phyloP scores from a whole-genome alignment of 2,329 filamentous ascomycete species.

The Emmonsia crescens region DNA sequence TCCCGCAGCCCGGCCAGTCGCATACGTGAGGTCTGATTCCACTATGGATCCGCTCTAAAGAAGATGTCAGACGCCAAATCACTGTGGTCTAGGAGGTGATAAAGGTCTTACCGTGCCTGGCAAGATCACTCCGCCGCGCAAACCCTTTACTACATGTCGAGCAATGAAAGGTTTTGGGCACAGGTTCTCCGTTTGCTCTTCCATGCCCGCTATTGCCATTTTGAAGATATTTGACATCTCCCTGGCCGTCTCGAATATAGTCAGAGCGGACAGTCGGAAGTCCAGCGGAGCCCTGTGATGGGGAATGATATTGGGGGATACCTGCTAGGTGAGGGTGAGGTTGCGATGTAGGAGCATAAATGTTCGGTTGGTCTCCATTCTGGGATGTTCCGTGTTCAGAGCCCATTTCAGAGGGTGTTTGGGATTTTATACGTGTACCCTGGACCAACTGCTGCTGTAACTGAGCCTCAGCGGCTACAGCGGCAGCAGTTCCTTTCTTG shows the following conservation, averaged over 20 bases:
- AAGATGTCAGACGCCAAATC: conserved; percentile 5
- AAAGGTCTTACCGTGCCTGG: conserved; percentile 68
- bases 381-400: conserved; percentile 49
- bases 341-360: conserved; percentile 47
- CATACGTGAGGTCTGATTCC: conserved; percentile 86
- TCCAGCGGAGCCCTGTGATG: conserved; percentile 40
- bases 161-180: conserved; percentile 74
- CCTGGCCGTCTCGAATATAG: conserved; percentile 41
- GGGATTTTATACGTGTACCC: conserved; percentile 27
- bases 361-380: conserved; percentile 44
- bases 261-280: conserved; percentile 47
- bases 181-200: conserved; percentile 35
- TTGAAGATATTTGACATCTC: conserved; percentile 28
- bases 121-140: conserved; percentile 83
- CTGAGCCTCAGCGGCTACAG: conserved; percentile 33
- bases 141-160: conserved; percentile 85
- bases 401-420: conserved; percentile 44
- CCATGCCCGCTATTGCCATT: conserved; percentile 31
- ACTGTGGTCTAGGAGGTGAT: neutral
- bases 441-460: conserved; percentile 35
- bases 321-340: conserved; percentile 41
- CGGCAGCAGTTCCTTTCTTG: conserved; percentile 36
- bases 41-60: conserved; percentile 82
- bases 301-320: conserved; percentile 44
- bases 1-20: conserved; percentile 78